Conservation (phyloP, 345 rosid species). For the Salix exigua region DNA sequence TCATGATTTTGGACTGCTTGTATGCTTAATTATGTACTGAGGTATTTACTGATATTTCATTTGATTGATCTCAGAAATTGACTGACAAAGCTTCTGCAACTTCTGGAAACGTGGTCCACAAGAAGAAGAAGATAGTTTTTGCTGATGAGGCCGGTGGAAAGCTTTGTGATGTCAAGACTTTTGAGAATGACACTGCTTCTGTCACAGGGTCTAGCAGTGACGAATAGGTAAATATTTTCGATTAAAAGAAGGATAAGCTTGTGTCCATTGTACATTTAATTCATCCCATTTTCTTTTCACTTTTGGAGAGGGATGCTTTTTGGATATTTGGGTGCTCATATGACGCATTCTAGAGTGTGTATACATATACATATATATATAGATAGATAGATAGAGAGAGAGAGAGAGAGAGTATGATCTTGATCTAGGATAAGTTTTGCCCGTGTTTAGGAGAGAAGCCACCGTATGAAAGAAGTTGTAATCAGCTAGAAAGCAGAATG, state of each 20-base stretch:
- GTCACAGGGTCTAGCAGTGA: conserved; percentile 1
- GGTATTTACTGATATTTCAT: conserved; percentile 4
- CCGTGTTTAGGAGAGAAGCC: background rate
- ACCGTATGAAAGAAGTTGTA: background rate
- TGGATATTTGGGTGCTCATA: background rate
- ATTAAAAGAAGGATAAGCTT: background rate
- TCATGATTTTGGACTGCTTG: background rate
- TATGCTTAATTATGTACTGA: background rate
- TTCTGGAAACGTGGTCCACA: conserved; percentile 26
- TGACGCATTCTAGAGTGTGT: background rate
- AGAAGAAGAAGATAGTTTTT: conserved; percentile 62
- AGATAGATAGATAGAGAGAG: background rate
- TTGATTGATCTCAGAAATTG: conserved; percentile 42
- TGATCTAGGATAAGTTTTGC: background rate
- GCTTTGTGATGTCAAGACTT: conserved; percentile 71
- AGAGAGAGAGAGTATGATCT: background rate
- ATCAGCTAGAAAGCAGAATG: background rate
- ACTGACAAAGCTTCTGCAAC: conserved; percentile 31
- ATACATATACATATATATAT: no score
- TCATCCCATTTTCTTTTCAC: background rate
- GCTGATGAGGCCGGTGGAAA: conserved; percentile 89
- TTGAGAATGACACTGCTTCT: conserved; percentile 43
- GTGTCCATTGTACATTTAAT: background rate
- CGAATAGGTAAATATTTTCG: background rate
- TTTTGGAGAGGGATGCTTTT: background rate